Evolutionary conservation across 2,329 filamentous ascomycete genomes (phyloP).

Genomic region (Fusarium nygamai): DNA sequence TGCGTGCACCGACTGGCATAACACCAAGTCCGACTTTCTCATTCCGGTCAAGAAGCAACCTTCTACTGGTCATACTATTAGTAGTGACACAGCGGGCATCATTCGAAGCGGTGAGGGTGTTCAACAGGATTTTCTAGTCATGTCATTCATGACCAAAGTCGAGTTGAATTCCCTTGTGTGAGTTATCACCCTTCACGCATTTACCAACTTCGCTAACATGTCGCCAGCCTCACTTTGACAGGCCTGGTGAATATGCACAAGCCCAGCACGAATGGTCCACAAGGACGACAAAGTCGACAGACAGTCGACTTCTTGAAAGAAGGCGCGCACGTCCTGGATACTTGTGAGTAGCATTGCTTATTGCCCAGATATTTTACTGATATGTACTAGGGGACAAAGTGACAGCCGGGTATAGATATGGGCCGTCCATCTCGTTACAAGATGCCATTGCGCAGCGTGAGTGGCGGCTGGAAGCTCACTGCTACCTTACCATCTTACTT

Average conservation of each 20-base stretch:
- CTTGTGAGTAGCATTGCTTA: constrained; percentile 49
- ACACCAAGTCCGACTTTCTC: constrained; percentile 59
- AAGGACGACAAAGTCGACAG: constrained; percentile 32
- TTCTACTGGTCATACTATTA: constrained; percentile 61
- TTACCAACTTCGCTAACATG: constrained; percentile 24
- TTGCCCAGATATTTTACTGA: constrained; percentile 1
- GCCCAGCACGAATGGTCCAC: constrained; percentile 43
- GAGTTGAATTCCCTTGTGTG: constrained; percentile 67
- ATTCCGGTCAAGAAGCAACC: constrained; percentile 65
- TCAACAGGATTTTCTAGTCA: constrained; percentile 64
- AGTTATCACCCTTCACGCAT: constrained; percentile 40
- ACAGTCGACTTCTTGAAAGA: constrained; percentile 55
- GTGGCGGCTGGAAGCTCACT: constrained; percentile 73
- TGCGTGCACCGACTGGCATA: constrained; percentile 60
- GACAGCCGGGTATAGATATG: constrained; percentile 50
- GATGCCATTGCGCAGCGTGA: constrained; percentile 67
- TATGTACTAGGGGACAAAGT: constrained; percentile 47
- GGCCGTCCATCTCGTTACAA: constrained; percentile 62
- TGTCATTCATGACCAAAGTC: constrained; percentile 69
- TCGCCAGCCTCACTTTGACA: constrained; percentile 62
- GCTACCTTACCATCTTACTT: constrained; percentile 76
- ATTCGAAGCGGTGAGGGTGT: constrained; percentile 59
- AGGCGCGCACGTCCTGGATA: constrained; percentile 57
- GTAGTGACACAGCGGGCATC: constrained; percentile 65
- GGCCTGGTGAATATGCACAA: constrained; percentile 59